Base-by-base conservation (phyloP, 441 rosid genomes). In the Gossypium davidsonii region DNA sequence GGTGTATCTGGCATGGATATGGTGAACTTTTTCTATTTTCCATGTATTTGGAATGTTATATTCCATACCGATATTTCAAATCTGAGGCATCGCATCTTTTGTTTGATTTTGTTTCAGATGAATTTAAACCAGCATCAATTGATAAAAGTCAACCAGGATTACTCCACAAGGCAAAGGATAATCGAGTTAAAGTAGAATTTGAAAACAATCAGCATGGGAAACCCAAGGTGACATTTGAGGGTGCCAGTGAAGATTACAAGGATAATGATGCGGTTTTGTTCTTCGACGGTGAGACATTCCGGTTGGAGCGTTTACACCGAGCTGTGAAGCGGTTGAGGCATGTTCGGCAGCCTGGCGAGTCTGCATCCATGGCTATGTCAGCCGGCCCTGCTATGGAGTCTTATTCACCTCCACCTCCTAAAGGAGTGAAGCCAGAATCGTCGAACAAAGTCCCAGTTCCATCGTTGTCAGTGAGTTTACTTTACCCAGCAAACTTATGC, bases 61-160 rank as follows among this genome's bases (percentile, higher is more conserved):
- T 31, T 6, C 6, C 6, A 4, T 31, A 31, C 34, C 34, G 34
- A 31, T 31, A 31, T 4, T 5, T 31, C 34, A 31, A 31, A 31
- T 31, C 6, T 31, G 34, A 31, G 34, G 39, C 15, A 39, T 34
- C 17, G 4, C 34, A 6, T 52, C n/a, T 20, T 31, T 17, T 73
- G 71, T 14, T 67, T 70, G 12, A 11, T 26, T 69, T 20, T 39
- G 59, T 34, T 63, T 11, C 70, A 88, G 91, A 88, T 82, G 90
- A 88, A 46, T 88, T 86, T 74, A 86, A 84, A 78, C 91, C 90
- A 0, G 88, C 88, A 15, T 86, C 88, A 7, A 81, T 88, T 67
- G 88, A 84, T 65, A 75, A 73, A 71, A 82, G 18, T 72, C 80
- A 82, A 74, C 85, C 85, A 2, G 90, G 92, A 76, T 79, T 37